phyloP scores from a whole-genome alignment of 306 rosid species.

The Prunus campanulata region DNA sequence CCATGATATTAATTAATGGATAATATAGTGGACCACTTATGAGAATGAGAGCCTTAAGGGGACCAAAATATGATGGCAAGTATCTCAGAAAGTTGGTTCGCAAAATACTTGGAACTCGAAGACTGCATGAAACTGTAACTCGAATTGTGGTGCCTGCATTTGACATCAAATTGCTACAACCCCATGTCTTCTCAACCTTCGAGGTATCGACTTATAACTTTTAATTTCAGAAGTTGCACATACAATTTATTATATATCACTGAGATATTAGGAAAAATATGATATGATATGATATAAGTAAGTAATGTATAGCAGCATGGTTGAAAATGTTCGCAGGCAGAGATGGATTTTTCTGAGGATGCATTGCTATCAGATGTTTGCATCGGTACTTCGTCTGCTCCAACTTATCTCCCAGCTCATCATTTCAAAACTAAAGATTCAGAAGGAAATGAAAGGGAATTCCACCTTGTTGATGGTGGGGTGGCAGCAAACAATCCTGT shows the following conservation, averaged over 20 bases:
- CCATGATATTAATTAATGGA: no score
- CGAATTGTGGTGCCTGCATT: conserved; percentile 24
- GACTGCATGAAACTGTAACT: conserved; percentile 31
- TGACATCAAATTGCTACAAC: conserved; percentile 20
- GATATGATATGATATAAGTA: no score
- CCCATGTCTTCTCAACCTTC: conserved; percentile 10
- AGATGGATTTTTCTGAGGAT: conserved; percentile 16
- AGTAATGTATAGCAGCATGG: background rate
- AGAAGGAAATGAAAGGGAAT: conserved; percentile 14
- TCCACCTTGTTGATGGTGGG: conserved; percentile 41
- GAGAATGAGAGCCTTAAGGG: conserved; percentile 15
- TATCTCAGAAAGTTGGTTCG: conserved; percentile 11
- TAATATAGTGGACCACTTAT: conserved; percentile 25
- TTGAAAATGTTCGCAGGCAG: conserved; percentile 4
- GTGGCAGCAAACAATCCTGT: conserved; percentile 42
- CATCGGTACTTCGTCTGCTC: conserved; percentile 33
- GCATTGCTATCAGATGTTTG: conserved; percentile 30
- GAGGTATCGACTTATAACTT: background rate
- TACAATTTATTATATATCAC: no score
- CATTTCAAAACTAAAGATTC: conserved; percentile 21
- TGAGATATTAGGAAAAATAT: background rate
- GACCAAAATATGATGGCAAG: conserved; percentile 36
- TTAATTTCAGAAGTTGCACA: background rate
- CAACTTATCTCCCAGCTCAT: conserved; percentile 33
- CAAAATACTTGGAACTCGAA: conserved; percentile 2